These are phyloP conservation scores for Malus hybrid DNA, from an alignment of 331 rosid genomes.

Conservation along the genomic window DNA sequence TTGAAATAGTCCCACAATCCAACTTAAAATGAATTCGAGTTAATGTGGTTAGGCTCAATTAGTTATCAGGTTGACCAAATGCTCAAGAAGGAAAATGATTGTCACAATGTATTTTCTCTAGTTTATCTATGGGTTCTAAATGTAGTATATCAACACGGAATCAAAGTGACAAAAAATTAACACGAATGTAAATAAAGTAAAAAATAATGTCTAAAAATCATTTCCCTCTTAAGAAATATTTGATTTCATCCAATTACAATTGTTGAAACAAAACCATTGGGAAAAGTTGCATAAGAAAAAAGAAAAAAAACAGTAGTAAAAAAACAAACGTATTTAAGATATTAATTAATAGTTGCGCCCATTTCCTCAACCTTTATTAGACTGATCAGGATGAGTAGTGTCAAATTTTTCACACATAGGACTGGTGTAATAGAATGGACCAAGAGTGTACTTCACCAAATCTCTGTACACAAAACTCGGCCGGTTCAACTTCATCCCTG, in stretches of 20 bases:
- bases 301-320: background rate
- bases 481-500: conserved; percentile 43
- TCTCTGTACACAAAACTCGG: conserved; percentile 43
- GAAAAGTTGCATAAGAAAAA: background rate
- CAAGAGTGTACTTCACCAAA: conserved; percentile 30
- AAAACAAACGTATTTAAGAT: too few relatives aligned
- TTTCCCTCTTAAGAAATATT: too few relatives aligned
- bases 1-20: too few relatives aligned
- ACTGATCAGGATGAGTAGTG: background rate
- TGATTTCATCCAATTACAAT: background rate
- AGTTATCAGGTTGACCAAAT: too few relatives aligned
- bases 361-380: conserved; percentile 8
- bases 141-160: too few relatives aligned
- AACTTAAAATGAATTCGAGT: too few relatives aligned
- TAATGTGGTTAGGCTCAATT: too few relatives aligned
- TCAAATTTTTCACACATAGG: conserved; percentile 68
- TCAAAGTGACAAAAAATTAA: too few relatives aligned
- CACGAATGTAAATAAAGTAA: too few relatives aligned
- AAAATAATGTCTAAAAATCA: background rate
- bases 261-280: background rate
- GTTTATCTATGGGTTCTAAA: too few relatives aligned
- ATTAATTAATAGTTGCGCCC: conserved; percentile 8
- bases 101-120: too few relatives aligned
- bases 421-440: conserved; percentile 60
- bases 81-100: too few relatives aligned